Evolutionary conservation across 164 flowering plant species (phyloP), one percentile per base, ranked within the genome.

Genomic region (Brasenia schreberi): DNA sequence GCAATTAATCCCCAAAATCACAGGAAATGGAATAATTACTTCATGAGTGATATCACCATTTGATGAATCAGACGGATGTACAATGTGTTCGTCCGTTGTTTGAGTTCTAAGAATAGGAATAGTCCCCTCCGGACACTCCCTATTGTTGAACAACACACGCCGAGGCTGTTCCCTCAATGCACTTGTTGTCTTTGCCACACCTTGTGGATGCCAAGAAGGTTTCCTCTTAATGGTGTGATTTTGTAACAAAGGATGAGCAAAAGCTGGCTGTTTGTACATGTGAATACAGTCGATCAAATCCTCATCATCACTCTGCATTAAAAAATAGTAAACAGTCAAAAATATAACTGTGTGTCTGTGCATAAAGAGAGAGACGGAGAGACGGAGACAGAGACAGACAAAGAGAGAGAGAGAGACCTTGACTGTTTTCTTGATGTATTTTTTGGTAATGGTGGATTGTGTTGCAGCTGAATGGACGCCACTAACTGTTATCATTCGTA

Each of bases 231-330:
- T 42, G 10, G 64, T 67, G 64, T 67, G 69, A 42, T 67, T 60
- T 11, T 42, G 39, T 3, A 67, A 23, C 23, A 60, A 18, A 39
- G 69, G 69, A 60, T 67, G 64, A 60, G 59, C 63, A 43, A 67
- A 67, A 18, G 69, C 69, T 19, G 64, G 69, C 18, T 67, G 69
- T 42, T 5, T 60, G 45, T 67, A 18, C 33, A 67, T 58, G 43
- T 67, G 63, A 60, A 67, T 33, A 42, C 69, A 67, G 64, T 67
- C 69, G 23, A 67, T 39, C 14, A 18, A 59, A 11, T 67, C 69
- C 62, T 53, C 69, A 17, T 67, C 27, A 27, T 7, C 69, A 5
- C 17, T 60, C 69, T 67, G 65, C 18, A 63, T 17, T 11, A 4
- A 44, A 44, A 44, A 44, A 44, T 10, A 44, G 52, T 10, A 10